Percentiles rank a stretch among this genome's conserved stretches.
Evolutionary conservation across 331 rosid genomes (phyloP).

Genomic region (Telfairia occidentalis): DNA sequence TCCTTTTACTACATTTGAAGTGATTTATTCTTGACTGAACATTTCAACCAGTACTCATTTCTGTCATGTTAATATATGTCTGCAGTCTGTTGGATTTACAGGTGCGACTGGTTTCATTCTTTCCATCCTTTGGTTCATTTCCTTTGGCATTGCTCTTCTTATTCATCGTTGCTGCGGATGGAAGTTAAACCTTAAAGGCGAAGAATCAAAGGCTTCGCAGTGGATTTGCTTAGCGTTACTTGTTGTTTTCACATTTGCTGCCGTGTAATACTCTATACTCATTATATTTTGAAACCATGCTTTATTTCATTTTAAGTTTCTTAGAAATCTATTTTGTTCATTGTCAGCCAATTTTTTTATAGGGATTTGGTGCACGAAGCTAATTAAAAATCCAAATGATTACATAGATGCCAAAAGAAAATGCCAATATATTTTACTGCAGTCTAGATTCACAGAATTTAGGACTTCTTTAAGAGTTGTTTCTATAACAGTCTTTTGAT

Average conservation of each 20-base stretch:
- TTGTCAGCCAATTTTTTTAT: neutral
- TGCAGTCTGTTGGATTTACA: conserved; percentile 95
- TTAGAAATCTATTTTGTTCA: neutral
- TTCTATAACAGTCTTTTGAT: neutral
- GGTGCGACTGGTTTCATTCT: conserved; percentile 80
- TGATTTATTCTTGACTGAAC: neutral
- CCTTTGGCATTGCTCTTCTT: conserved; percentile 64
- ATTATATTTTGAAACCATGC: neutral
- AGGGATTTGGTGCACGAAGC: neutral
- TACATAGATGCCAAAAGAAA: neutral
- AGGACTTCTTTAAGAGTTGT: neutral
- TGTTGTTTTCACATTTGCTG: conserved; percentile 57
- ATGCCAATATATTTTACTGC: neutral
- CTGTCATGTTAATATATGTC: conserved; percentile 2
- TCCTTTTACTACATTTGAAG: neutral
- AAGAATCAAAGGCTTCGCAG: conserved; percentile 56
- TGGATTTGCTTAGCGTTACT: conserved; percentile 65
- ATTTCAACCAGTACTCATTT: conserved; percentile 6
- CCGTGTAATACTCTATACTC: conserved; percentile 44
- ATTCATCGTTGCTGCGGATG: conserved; percentile 79
- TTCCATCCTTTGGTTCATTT: conserved; percentile 68
- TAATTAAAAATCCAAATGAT: neutral
- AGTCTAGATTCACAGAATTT: neutral
- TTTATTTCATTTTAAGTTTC: neutral
- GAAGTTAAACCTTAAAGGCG: conserved; percentile 56